A percentile compares a stretch with the other conserved stretches of the same genome.
Conservation (phyloP, 345 rosid species). For the Zanthoxylum bungeanum region DNA sequence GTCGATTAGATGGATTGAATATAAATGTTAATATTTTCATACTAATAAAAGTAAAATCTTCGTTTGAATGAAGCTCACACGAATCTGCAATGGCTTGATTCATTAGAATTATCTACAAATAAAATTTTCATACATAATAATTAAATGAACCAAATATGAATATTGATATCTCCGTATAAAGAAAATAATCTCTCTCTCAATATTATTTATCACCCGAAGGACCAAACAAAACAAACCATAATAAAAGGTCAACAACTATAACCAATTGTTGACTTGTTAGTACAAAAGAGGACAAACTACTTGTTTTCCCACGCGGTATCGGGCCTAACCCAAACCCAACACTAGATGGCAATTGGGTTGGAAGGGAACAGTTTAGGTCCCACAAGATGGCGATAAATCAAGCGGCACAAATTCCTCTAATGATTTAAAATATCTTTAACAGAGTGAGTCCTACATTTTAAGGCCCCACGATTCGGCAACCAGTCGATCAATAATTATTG, state of each 20-base stretch:
- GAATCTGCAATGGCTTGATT: no score
- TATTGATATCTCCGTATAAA: no score
- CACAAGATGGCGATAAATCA: slow-evolving; percentile 12
- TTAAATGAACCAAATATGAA: no score
- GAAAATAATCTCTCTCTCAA: no score
- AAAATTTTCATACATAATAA: no score
- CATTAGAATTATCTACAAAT: no score
- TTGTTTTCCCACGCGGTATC: slow-evolving; percentile 14
- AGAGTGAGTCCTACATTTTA: background rate
- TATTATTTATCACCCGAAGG: no score
- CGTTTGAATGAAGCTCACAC: no score
- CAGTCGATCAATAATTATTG: slow-evolving; percentile 14
- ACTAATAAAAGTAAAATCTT: no score
- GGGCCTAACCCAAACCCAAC: slow-evolving; percentile 4
- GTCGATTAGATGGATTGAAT: no score
- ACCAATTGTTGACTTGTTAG: slow-evolving; percentile 9
- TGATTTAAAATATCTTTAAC: background rate
- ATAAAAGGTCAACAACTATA: background rate
- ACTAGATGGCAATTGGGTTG: slow-evolving; percentile 38
- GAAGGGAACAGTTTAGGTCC: slow-evolving; percentile 33
- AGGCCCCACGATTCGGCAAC: slow-evolving; percentile 23
- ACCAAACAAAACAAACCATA: background rate
- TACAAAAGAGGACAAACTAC: background rate
- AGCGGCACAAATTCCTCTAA: slow-evolving; percentile 20
- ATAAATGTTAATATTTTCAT: no score